Base-by-base conservation (phyloP, 768 basidiomycete species). In the Collybia sp. region DNA sequence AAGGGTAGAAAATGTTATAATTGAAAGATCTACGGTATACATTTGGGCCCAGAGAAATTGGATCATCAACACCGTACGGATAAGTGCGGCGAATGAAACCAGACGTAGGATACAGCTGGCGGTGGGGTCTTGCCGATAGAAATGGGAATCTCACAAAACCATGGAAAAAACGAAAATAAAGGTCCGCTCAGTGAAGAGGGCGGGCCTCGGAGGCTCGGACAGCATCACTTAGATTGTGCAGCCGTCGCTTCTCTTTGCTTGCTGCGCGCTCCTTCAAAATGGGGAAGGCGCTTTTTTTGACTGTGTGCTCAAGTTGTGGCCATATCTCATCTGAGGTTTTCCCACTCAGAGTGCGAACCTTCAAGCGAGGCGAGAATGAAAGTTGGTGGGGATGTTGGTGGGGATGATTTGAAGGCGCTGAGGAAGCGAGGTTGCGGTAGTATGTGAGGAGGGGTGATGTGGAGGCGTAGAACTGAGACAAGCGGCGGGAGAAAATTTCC, bases 251-350 rank as follows among this genome's bases (percentile, higher is more conserved):
- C 36, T 69, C 71, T 25, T 59, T 59, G 9, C 58, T 62, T 30
- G 72, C 69, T 13, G 61, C 55, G 18, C 77, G 75, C 60, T 82
- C 79, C 47, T 70, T 74, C 48, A 89, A 58, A 3, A 60, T 56
- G 2, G 88, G 85, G 58, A 87, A 87, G 25, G 25, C 25, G 2
- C 73, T 62, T 18, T 68, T 64, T 42, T 70, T 68, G 17, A 93
- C 69, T 16, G 78, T 67, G 37, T 64, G 64, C 50, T 92, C 89
- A 10, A 95, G 73, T 52, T 83, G 69, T 2, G 88, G 90, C 91
- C 91, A 94, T 51, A 94, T 93, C 62, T 93, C 88, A 57, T 93
- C 88, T 2, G 87, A 89, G 6, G 89, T 88, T 45, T 72, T 66
- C 2, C 92, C 91, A 15, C 75, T 70, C 25, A 95, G 62, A 2